Percentiles rank a stretch among this genome's conserved stretches.
These are phyloP conservation scores for Fagopyrum homotropicum DNA, from an alignment of 148 eudicot genomes.

Conservation along the genomic window DNA sequence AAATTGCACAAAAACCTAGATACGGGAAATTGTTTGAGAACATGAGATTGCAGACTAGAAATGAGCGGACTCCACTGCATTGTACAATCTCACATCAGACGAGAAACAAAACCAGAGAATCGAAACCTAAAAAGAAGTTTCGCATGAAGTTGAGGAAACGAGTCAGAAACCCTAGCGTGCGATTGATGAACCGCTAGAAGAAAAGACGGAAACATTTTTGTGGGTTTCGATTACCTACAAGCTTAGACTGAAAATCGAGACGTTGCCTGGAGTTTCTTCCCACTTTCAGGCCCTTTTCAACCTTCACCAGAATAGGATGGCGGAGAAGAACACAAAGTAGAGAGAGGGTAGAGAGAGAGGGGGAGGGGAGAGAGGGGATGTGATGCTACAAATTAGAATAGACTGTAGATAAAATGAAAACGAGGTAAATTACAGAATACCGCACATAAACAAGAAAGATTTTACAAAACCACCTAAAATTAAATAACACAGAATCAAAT, in stretches of 20 bases:
- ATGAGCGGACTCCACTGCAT: not conserved
- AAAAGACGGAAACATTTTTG: not conserved
- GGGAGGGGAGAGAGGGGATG: not conserved
- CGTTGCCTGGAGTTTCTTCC: not conserved
- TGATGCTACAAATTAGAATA: not conserved
- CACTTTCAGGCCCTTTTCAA: constrained; percentile 6
- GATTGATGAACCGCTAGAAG: not conserved
- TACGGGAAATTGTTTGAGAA: not conserved
- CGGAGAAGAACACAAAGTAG: not conserved
- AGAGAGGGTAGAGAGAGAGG: not conserved
- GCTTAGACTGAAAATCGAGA: not conserved
- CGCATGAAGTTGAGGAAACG: not conserved
- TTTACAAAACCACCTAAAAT: no score
- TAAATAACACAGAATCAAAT: no score
- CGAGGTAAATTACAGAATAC: no score
- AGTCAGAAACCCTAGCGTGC: not conserved
- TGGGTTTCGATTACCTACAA: not conserved
- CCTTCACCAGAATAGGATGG: constrained; percentile 3
- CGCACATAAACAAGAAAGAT: no score
- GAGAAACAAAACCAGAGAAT: not conserved
- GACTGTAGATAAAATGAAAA: not conserved
- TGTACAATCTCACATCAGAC: constrained; percentile 3
- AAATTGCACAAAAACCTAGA: not conserved
- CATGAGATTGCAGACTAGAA: not conserved
- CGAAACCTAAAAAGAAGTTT: not conserved